Evolutionary conservation across 306 rosid species (phyloP), one percentile per base, ranked within the genome.

Genomic region (Lupinus albus): DNA sequence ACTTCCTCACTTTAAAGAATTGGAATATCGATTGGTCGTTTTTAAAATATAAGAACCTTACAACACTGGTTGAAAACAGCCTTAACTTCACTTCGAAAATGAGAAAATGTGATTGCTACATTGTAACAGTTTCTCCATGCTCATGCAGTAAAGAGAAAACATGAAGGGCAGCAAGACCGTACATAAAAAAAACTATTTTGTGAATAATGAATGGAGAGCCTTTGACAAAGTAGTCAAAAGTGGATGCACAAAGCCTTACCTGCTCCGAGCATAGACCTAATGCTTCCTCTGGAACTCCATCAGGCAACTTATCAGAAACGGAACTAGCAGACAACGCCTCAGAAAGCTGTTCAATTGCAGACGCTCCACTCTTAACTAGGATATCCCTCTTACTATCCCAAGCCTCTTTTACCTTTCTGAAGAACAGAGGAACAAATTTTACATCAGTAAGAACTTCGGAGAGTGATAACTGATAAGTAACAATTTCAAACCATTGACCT

Each of bases 321-420:
- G 96, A 89, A 69, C 79, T 79, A 11, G 84, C 75, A 32, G 91
- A 80, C 74, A 92, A 58, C 60, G 96, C 96, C 79, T 89, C 95
- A 11, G 95, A 76, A 20, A 92, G 84, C 80, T 92, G 96, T 61
- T 89, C 95, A 61, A 92, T 89, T 13, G 96, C 91, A 78, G 61
- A 84, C 48, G 88, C 49, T 77, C 94, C 96, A 77, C 98, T 89
- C 86, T 92, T 89, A 61, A 92, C 81, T 66, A 92, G 89, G 47
- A 59, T 67, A 71, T 89, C 96, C 75, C 84, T 83, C 79, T 87
- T 83, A 57, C 5, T 72, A 70, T 81, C 87, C 98, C 98, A 89
- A 64, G 95, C 89, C 38, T 86, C 93, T 78, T 88, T 87, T 73
- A 92, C 96, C 80, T 92, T 89, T 67, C 98, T 92, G 80, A 47